These are phyloP conservation scores for Asterionellopsis glacialis DNA, from an alignment of 108 stramenopile species.

Conservation along the genomic window DNA sequence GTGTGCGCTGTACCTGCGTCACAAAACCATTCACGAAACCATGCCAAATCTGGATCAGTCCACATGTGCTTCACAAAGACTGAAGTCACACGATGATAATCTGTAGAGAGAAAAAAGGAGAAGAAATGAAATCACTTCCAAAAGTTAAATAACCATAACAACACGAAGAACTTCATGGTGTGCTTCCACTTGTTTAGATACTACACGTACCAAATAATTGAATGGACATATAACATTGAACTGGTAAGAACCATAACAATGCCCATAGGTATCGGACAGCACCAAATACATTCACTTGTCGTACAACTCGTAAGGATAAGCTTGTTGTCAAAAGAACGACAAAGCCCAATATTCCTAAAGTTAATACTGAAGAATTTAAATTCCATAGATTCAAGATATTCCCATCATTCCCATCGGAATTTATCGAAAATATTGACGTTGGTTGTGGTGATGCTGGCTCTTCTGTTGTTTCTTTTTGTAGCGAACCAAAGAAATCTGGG, in stretches of 20 bases:
- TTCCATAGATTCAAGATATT: conserved; percentile 31
- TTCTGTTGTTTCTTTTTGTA: no score
- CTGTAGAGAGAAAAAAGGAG: neutral
- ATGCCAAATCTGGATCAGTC: conserved; percentile 12
- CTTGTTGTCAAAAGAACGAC: conserved; percentile 45
- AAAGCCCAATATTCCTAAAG: conserved; percentile 38
- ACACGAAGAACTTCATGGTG: no score
- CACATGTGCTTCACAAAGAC: conserved; percentile 46
- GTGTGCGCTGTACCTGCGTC: conserved; percentile 36
- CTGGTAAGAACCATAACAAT: conserved; percentile 52
- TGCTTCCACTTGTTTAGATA: no score
- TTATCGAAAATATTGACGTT: neutral
- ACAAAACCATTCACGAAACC: conserved; percentile 53
- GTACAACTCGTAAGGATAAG: conserved; percentile 49
- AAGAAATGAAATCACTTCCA: conserved; percentile 1
- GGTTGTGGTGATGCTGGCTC: no score
- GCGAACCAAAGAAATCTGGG: no score
- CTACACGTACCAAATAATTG: conserved; percentile 27
- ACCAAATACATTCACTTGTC: conserved; percentile 64
- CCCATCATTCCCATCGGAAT: neutral
- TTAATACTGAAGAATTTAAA: conserved; percentile 27
- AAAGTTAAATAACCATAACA: conserved; percentile 5
- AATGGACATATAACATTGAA: conserved; percentile 37
- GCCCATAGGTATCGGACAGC: conserved; percentile 73
- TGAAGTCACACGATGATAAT: conserved; percentile 45